These are phyloP conservation scores for Phyllosticta paracitricarpa DNA, from an alignment of 2,329 filamentous ascomycete genomes.

Conservation along the genomic window DNA sequence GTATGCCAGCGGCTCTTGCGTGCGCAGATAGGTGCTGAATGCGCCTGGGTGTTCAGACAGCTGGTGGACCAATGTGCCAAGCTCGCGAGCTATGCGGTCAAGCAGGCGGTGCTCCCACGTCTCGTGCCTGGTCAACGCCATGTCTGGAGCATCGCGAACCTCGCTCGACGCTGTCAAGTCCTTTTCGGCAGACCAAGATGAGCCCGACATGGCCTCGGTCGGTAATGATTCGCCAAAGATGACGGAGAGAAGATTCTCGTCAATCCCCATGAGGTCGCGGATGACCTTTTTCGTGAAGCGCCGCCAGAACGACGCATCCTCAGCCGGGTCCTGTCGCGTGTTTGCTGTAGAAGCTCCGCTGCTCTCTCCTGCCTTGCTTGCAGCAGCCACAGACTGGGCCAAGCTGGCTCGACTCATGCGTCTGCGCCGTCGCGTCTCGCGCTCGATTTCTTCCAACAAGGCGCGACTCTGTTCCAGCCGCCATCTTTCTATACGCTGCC, in stretches of 20 bases:
- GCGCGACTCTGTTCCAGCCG: conserved; percentile 80
- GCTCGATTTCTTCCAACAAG: conserved; percentile 79
- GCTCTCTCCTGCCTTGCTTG: not conserved
- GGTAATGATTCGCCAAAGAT: conserved; percentile 76
- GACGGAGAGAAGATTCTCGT: conserved; percentile 73
- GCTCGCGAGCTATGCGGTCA: conserved; percentile 74
- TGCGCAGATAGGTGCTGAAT: conserved; percentile 68
- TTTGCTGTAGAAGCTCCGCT: conserved; percentile 11
- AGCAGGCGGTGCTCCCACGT: conserved; percentile 70
- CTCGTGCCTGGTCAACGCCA: conserved; percentile 11
- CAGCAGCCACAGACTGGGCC: conserved; percentile 16
- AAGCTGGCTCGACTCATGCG: conserved; percentile 50
- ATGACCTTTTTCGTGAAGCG: conserved; percentile 79
- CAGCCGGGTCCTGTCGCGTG: conserved; percentile 32
- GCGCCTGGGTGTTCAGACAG: conserved; percentile 80
- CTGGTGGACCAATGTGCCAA: conserved; percentile 73
- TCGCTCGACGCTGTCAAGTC: conserved; percentile 16
- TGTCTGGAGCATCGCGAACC: not conserved
- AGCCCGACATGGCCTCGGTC: conserved; percentile 21
- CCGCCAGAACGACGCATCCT: conserved; percentile 64
- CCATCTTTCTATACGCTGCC: conserved; percentile 83
- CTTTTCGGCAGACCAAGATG: not conserved
- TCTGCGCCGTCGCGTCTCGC: conserved; percentile 61
- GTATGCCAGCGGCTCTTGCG: conserved; percentile 55
- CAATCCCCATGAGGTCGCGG: conserved; percentile 80